Percentiles rank a stretch among this genome's conserved stretches.
phyloP scores from a whole-genome alignment of 1,139 yeast species.

The Taphrina flavorubra region DNA sequence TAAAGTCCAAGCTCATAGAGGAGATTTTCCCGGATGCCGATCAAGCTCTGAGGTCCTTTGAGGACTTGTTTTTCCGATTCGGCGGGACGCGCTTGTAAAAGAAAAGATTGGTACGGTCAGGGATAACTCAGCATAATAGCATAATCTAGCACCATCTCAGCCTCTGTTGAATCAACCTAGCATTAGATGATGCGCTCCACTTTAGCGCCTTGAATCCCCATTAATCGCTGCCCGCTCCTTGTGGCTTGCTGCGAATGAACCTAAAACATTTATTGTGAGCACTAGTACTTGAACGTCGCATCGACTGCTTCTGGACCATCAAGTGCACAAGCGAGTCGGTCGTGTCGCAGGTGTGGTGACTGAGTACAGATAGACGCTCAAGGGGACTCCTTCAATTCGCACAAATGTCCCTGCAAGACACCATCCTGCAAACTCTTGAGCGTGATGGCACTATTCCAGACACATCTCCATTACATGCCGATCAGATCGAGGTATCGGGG shows the following conservation, averaged over 20 bases:
- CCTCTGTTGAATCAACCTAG: background rate
- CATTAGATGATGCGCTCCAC: too few relatives aligned
- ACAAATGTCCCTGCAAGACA: slow-evolving; percentile 27
- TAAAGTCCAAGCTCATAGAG: background rate
- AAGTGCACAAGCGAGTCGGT: too few relatives aligned
- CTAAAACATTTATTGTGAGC: slow-evolving; percentile 5
- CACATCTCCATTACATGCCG: slow-evolving; percentile 13
- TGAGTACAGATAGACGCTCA: background rate
- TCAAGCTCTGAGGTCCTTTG: slow-evolving; percentile 17
- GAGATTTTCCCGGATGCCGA: slow-evolving; percentile 17
- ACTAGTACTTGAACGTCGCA: background rate
- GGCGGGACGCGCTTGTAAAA: slow-evolving; percentile 11
- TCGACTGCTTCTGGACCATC: background rate
- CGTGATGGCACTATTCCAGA: slow-evolving; percentile 32
- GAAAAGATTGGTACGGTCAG: background rate
- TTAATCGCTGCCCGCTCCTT: background rate
- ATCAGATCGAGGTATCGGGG: slow-evolving; percentile 53
- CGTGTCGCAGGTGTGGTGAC: too few relatives aligned
- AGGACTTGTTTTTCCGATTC: slow-evolving; percentile 6
- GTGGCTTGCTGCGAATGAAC: slow-evolving; percentile 1
- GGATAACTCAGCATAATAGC: background rate
- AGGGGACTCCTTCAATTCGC: background rate
- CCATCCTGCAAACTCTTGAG: slow-evolving; percentile 35
- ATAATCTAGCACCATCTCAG: background rate
- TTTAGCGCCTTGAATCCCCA: too few relatives aligned